Percentiles rank a stretch among this genome's conserved stretches.
These are phyloP conservation scores for Glebionis coronaria DNA, from an alignment of 129 eudicot genomes.

Conservation along the genomic window DNA sequence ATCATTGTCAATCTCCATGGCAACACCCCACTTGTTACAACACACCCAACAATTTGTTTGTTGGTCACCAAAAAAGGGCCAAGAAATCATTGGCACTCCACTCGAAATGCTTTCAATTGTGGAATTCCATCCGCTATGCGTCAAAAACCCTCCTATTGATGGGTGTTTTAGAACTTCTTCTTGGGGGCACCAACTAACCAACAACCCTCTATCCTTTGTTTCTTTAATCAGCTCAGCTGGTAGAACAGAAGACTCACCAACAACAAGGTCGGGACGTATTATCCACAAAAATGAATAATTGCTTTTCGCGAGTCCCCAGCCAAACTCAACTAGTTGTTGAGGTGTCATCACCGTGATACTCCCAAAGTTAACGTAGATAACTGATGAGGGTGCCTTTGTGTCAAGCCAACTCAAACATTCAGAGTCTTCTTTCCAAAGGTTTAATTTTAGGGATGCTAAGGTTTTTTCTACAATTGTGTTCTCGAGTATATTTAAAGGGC, in stretches of 20 bases:
- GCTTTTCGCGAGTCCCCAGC: no score
- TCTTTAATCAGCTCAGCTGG: slow-evolving; percentile 35
- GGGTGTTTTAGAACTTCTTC: no score
- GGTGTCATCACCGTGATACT: no score
- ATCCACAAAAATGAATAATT: no score
- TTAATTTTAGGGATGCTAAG: slow-evolving; percentile 37
- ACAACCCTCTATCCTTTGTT: neutral
- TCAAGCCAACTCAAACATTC: slow-evolving; percentile 55
- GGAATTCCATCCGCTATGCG: no score
- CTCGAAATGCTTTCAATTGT: no score
- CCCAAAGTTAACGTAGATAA: no score
- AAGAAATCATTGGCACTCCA: slow-evolving; percentile 41
- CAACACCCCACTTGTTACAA: no score
- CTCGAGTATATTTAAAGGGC: slow-evolving; percentile 41
- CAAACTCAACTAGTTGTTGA: no score
- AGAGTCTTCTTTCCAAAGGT: neutral
- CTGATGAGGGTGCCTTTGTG: slow-evolving; percentile 11
- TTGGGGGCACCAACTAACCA: neutral
- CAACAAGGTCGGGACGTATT: neutral
- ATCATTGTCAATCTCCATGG: no score
- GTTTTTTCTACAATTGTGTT: slow-evolving; percentile 24
- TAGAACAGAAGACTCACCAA: slow-evolving; percentile 25
- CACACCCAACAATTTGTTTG: slow-evolving; percentile 5
- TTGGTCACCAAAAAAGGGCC: slow-evolving; percentile 46
- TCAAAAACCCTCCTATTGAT: no score